Percentiles rank a stretch among this genome's conserved stretches.
Evolutionary conservation across 2,329 filamentous ascomycete genomes (phyloP).

Genomic region (Paracorniculantispora psalliotae): DNA sequence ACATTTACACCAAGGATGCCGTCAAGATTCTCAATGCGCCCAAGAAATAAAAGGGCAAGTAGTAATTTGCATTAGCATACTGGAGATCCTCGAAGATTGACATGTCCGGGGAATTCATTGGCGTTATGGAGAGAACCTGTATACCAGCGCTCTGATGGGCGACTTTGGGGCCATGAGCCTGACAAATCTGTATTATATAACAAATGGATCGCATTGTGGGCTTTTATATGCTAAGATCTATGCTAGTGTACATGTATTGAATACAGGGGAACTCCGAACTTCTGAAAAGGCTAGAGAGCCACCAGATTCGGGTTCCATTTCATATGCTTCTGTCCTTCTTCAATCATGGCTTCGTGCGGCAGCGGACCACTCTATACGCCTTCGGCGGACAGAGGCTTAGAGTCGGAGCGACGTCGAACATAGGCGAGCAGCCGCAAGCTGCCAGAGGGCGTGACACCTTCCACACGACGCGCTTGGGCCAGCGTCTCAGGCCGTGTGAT

Average conservation of each 20-base stretch:
- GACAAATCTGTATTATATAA: neutral
- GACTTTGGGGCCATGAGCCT: neutral
- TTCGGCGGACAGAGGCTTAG: neutral
- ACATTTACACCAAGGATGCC: slow-evolving; percentile 83
- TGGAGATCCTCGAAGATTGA: neutral
- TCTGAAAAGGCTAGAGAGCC: neutral
- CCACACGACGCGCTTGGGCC: slow-evolving; percentile 81
- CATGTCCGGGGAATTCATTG: neutral
- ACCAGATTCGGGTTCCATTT: neutral
- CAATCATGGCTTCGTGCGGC: neutral
- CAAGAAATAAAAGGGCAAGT: slow-evolving; percentile 15
- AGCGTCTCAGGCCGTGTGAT: slow-evolving; percentile 74
- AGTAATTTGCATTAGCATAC: neutral
- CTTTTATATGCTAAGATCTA: neutral
- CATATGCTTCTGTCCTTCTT: neutral
- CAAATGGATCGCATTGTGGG: neutral
- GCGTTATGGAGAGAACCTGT: neutral
- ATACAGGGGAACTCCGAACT: neutral
- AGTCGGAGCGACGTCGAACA: slow-evolving; percentile 38
- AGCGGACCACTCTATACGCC: neutral
- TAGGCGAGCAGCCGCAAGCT: slow-evolving; percentile 57
- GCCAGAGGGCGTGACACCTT: slow-evolving; percentile 66
- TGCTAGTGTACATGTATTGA: neutral
- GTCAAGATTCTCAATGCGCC: slow-evolving; percentile 68
- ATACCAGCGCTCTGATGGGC: neutral